Percentiles rank a stretch among this genome's conserved stretches.
phyloP scores from a whole-genome alignment of 805 yeast species.

The Kodamaea neixiangensis region DNA sequence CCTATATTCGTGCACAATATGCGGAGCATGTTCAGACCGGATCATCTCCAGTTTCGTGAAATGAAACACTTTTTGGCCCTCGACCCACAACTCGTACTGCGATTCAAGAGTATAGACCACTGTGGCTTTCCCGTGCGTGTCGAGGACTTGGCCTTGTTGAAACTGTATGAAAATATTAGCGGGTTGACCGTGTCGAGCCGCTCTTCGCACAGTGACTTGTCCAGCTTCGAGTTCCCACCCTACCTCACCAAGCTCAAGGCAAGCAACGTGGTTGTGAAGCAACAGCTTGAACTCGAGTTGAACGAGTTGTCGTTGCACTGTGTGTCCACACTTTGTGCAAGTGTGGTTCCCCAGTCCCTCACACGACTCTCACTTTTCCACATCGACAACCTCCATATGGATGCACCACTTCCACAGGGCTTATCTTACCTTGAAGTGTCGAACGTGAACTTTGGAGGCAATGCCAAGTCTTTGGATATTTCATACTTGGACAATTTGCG shows the following conservation, averaged over 20 bases:
- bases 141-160: neutral
- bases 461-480: neutral
- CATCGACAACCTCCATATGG: neutral
- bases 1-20: constrained; percentile 6
- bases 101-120: constrained; percentile 2
- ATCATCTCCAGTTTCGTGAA: constrained; percentile 8
- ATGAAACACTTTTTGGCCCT: constrained; percentile 1
- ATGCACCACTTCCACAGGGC: constrained; percentile 1
- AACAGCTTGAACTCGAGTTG: neutral
- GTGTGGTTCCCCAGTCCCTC: constrained; percentile 2
- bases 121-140: constrained; percentile 6
- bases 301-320: neutral
- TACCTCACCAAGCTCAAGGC: constrained; percentile 1
- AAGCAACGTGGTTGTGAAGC: neutral
- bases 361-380: constrained; percentile 1
- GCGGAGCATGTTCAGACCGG: neutral
- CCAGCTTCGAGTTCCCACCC: constrained; percentile 5
- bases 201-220: neutral
- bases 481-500: constrained; percentile 4
- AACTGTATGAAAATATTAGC: neutral
- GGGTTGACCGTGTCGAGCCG: neutral
- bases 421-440: constrained; percentile 5
- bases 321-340: neutral
- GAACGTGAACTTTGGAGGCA: constrained; percentile 1
- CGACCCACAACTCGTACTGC: neutral